Evolutionary conservation across 2,329 filamentous ascomycete species (phyloP), one percentile per base, ranked within the genome.

Genomic region (Rosellinia necatrix): DNA sequence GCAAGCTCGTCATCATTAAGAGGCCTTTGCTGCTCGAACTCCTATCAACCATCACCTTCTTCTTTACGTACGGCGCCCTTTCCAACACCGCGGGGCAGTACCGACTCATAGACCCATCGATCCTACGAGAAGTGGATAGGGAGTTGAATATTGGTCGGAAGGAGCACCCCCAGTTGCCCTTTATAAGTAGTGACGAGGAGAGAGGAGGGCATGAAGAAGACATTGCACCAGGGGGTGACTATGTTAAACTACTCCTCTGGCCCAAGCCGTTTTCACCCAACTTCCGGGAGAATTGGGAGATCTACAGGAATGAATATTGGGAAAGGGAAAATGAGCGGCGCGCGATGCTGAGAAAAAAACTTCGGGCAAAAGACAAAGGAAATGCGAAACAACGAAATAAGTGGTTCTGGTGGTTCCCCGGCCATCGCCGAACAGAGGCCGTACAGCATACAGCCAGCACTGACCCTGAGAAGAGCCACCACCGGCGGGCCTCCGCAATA

Each of bases 241-340:
- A 93, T 69, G 88, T 99, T 65, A 94, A 96, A 72, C 81, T 99
- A 1, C 78, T 97, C 15, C 80, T 99, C 6, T 82, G 97, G 9
- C 91, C 94, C 1, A 99, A 99, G 71, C 92, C 92, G 0, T 99
- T 99, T 69, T 96, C 91, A 5, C 88, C 94, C 0, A 91, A 91
- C 42, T 99, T 99, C 69, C 84, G 94, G 17, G 92, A 97, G 72
- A 96, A 96, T 63, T 99, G 94, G 94, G 94, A 99, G 69, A 81
- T 93, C 13, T 99, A 96, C 74, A 84, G 94, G 49, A 87, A 88
- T 29, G 92, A 97, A 58, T 99, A 97, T 74, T 99, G 94, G 94
- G 93, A 97, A 66, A 87, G 87, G 59, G 94, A 99, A 72, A 99
- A 99, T 69, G 91, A 96, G 72, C 87, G 93, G 2, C 86, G 94